Conservation (phyloP, 1,139 yeast genomes). For the Candida labiduridarum region DNA sequence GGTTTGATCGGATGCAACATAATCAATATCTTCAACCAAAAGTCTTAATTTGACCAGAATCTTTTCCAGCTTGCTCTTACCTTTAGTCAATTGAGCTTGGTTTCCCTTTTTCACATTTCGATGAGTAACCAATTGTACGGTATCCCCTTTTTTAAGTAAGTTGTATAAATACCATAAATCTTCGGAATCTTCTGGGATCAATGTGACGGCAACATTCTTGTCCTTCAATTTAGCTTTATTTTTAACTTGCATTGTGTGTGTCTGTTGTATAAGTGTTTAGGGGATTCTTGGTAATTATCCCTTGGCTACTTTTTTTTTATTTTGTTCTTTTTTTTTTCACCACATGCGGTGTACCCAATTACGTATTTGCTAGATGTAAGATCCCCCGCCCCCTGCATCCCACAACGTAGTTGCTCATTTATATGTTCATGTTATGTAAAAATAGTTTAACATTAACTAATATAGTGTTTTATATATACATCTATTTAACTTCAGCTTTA, state of each 20-base stretch:
- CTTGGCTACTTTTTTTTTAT: not conserved
- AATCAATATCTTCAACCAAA: conserved; percentile 71
- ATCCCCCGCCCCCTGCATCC: too few relatives aligned
- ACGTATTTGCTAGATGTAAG: not conserved
- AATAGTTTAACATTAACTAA: not conserved
- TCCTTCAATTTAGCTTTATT: conserved; percentile 42
- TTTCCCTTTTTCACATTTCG: conserved; percentile 59
- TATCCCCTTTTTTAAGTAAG: conserved; percentile 74
- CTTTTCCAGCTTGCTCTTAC: conserved; percentile 58
- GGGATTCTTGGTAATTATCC: not conserved
- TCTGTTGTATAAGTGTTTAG: not conserved
- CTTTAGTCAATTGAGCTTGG: conserved; percentile 29
- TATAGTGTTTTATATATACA: conserved; percentile 2
- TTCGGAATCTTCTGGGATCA: conserved; percentile 86
- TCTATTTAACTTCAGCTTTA: conserved; percentile 71
- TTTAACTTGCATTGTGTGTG: conserved; percentile 17
- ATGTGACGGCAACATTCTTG: conserved; percentile 62
- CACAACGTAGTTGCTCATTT: too few relatives aligned
- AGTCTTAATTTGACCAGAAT: conserved; percentile 58
- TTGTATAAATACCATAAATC: conserved; percentile 91
- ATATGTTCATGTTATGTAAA: not conserved
- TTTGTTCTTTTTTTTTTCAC: too few relatives aligned
- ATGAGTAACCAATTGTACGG: conserved; percentile 65
- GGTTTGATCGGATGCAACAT: conserved; percentile 74
- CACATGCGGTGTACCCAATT: not conserved